Base-by-base conservation (phyloP, 2,329 filamentous ascomycete species). In the Coniochaeta hoffmannii region DNA sequence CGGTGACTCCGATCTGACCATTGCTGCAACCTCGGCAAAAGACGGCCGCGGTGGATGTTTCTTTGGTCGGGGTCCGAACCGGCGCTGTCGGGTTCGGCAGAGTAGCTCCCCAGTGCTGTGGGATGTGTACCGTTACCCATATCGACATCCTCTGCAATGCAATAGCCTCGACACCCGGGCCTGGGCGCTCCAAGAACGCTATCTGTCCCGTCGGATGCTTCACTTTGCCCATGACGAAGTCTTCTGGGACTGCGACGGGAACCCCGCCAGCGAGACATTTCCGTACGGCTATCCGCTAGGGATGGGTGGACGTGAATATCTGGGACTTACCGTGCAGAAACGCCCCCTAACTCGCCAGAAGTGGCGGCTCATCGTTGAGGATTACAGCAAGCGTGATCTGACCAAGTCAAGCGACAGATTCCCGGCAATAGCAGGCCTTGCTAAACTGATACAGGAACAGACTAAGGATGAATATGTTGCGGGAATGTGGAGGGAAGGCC, bases 201-300 rank as follows among this genome's bases (percentile, higher is more conserved):
- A 64, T 54, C 58, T 65, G 12, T 57, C 63, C 1, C 62, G 61
- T 1, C 57, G 62, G 3, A 53, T 63, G 4, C 41, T 65, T 0
- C 63, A 65, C 36, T 65, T 64, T 46, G 53, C 58, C 2, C 10
- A 24, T 0, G 6, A 17, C 1, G 62, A 65, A 19, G 52, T 64
- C 0, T 62, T 64, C 55, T 65, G 62, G 62, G 61, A 65, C 53
- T 65, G 63, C 22, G 59, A 59, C 14, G 61, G 56, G 2, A n/a
- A 57, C 14, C 58, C 53, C 11, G 62, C 62, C 0, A 60, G 59
- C 56, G 63, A 64, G 19, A 24, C 46, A 1, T 53, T 63, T 8
- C 62, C 63, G 0, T 9, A 19, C 0, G 62, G 62, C 1, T 36
- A 36, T 36, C 34, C 14, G 8, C 7, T 4, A 7, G 8, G 10